These are phyloP conservation scores for Trichosporon sp. DNA, from an alignment of 1,284 basidiomycete genomes.

Conservation along the genomic window DNA sequence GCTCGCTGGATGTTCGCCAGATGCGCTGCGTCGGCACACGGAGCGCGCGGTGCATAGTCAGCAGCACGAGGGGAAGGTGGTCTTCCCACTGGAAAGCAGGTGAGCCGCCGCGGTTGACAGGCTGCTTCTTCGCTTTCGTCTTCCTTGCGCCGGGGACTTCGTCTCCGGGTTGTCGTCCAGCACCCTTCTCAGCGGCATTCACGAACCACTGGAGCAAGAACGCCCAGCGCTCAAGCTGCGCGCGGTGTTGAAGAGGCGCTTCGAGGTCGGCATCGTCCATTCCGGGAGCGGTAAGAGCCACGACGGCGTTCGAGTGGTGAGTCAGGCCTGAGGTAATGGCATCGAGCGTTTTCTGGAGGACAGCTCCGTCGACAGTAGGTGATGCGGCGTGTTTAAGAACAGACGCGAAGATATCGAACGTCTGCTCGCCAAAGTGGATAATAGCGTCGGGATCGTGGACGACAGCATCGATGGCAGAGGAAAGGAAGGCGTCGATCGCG, in stretches of 20 bases:
- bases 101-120: not conserved
- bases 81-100: constrained; percentile 67
- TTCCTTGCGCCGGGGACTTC: constrained; percentile 12
- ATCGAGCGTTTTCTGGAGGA: constrained; percentile 40
- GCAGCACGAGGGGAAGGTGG: constrained; percentile 65
- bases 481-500: constrained; percentile 45
- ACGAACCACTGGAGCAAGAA: constrained; percentile 85
- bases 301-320: constrained; percentile 34
- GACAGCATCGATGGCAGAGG: constrained; percentile 62
- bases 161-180: constrained; percentile 43
- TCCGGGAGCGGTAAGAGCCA: constrained; percentile 21
- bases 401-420: constrained; percentile 72
- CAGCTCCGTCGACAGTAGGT: constrained; percentile 27
- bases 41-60: constrained; percentile 65
- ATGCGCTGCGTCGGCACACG: constrained; percentile 70
- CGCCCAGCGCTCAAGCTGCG: constrained; percentile 76
- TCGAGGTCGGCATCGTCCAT: constrained; percentile 58
- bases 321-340: constrained; percentile 32
- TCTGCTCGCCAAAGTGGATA: constrained; percentile 52
- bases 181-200: constrained; percentile 65
- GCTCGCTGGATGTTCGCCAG: constrained; percentile 78
- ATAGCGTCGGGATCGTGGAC: constrained; percentile 67
- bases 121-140: constrained; percentile 54
- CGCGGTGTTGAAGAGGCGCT: constrained; percentile 61
- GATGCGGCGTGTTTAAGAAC: constrained; percentile 54